phyloP scores from a whole-genome alignment of 768 basidiomycete genomes.

The Lentinula sp. region DNA sequence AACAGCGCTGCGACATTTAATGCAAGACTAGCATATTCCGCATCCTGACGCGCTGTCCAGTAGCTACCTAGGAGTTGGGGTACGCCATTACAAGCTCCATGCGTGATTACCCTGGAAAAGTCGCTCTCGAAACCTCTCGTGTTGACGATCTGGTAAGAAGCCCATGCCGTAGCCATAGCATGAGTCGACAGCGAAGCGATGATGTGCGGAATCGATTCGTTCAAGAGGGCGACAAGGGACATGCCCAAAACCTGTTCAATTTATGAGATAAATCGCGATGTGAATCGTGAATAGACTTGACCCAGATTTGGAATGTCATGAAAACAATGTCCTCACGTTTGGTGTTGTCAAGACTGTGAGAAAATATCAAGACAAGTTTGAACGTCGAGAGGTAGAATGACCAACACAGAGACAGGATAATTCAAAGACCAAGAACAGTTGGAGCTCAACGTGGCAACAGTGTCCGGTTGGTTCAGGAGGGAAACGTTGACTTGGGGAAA shows the following conservation, averaged over 20 bases:
- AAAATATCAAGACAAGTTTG: neutral
- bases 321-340: constrained; percentile 76
- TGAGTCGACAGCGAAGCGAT: constrained; percentile 72
- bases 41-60: constrained; percentile 52
- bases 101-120: constrained; percentile 51
- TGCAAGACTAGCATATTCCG: constrained; percentile 60
- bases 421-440: constrained; percentile 57
- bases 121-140: constrained; percentile 52
- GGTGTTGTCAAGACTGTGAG: constrained; percentile 55
- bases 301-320: constrained; percentile 76
- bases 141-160: constrained; percentile 56
- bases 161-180: constrained; percentile 67
- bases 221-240: constrained; percentile 28
- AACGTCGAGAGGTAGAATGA: constrained; percentile 6
- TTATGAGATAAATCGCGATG: neutral
- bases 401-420: constrained; percentile 68
- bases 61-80: constrained; percentile 53
- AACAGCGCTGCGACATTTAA: constrained; percentile 58
- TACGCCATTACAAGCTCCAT: constrained; percentile 55
- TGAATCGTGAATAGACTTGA: constrained; percentile 34
- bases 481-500: constrained; percentile 21
- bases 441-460: constrained; percentile 30
- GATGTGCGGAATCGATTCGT: constrained; percentile 80
- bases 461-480: constrained; percentile 25
- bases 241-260: constrained; percentile 11